phyloP scores from a whole-genome alignment of 2,329 filamentous ascomycete genomes.

The Scortechinia acanthostroma region DNA sequence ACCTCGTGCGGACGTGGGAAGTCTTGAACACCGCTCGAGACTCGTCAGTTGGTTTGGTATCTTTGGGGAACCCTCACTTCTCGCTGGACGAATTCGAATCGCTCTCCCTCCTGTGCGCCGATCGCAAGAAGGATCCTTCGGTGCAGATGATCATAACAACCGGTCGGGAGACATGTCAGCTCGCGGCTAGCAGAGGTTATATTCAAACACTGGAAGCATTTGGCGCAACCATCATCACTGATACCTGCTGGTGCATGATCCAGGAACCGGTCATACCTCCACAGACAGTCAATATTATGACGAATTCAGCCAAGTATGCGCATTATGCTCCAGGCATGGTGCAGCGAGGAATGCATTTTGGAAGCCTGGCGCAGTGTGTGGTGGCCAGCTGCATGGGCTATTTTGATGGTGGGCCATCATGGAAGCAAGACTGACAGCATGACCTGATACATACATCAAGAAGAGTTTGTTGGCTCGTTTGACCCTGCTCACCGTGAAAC shows the following conservation, averaged over 20 bases:
- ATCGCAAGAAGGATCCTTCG: slow-evolving; percentile 10
- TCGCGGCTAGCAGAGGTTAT: slow-evolving; percentile 15
- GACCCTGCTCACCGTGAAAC: no score
- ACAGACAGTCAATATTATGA: slow-evolving; percentile 22
- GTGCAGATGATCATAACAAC: slow-evolving; percentile 7
- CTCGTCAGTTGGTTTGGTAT: slow-evolving; percentile 22
- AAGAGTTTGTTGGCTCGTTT: no score
- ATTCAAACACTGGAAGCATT: slow-evolving; percentile 20
- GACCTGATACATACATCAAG: no score
- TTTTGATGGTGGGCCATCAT: background rate
- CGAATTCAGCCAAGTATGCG: slow-evolving; percentile 35
- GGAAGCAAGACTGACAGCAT: background rate
- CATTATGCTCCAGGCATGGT: slow-evolving; percentile 25
- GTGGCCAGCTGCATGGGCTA: slow-evolving; percentile 9
- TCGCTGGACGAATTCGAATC: slow-evolving; percentile 22
- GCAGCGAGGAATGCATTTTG: slow-evolving; percentile 12
- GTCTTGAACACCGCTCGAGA: slow-evolving; percentile 10
- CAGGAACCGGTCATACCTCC: slow-evolving; percentile 24
- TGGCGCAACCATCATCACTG: slow-evolving; percentile 27
- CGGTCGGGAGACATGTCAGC: slow-evolving; percentile 7
- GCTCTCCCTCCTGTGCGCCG: slow-evolving; percentile 17
- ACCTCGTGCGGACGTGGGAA: slow-evolving; percentile 6
- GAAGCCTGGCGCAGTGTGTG: slow-evolving; percentile 12
- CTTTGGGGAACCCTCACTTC: slow-evolving; percentile 35
- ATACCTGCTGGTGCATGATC: slow-evolving; percentile 40